Conservation (phyloP, 805 yeast genomes). For the Ogataea henricii region DNA sequence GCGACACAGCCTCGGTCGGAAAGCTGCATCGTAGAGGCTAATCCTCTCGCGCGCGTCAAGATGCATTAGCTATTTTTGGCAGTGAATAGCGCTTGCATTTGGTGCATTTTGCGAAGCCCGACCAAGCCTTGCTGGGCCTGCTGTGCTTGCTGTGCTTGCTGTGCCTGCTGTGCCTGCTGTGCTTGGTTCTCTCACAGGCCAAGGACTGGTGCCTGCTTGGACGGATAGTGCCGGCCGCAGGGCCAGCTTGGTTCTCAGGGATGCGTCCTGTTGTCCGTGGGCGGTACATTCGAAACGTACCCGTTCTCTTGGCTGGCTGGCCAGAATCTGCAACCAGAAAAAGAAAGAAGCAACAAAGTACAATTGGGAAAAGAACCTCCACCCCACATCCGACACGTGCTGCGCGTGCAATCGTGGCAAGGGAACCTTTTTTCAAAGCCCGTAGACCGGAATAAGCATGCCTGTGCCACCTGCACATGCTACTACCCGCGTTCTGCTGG, state of each 20-base stretch:
- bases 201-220: too few relatives aligned
- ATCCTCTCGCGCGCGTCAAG: background rate
- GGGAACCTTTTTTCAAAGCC: background rate
- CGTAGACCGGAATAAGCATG: background rate
- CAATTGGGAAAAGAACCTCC: too few relatives aligned
- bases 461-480: background rate
- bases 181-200: too few relatives aligned
- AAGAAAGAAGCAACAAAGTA: background rate
- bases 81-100: background rate
- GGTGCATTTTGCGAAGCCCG: background rate
- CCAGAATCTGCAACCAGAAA: background rate
- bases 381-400: background rate
- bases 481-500: background rate
- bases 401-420: background rate
- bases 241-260: too few relatives aligned
- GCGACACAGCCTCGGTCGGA: background rate
- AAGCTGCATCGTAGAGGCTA: background rate
- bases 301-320: too few relatives aligned
- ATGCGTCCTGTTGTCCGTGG: too few relatives aligned
- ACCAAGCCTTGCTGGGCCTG: constrained; percentile 7
- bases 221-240: too few relatives aligned
- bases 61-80: background rate
- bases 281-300: background rate
- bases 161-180: too few relatives aligned
- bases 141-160: too few relatives aligned